Base-by-base conservation (phyloP, 768 basidiomycete genomes). In the Leccinum barrowsii region DNA sequence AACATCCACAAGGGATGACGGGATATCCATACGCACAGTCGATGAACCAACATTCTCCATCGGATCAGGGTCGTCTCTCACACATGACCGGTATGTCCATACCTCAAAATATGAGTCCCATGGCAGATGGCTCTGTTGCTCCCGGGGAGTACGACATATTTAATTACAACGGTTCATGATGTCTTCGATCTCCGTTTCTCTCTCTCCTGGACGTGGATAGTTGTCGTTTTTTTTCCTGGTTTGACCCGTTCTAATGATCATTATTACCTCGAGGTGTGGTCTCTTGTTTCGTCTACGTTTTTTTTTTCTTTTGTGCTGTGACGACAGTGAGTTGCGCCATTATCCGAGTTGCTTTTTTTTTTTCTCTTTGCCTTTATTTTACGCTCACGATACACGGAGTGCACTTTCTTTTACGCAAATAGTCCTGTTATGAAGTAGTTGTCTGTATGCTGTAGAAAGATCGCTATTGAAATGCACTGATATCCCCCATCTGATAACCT, bases 111-210 rank as follows among this genome's bases (percentile, higher is more conserved):
- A 76, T 76, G 60, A 73, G 68, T 55, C 74, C 77, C 57, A 70
- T 74, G 56, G 68, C 67, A 64, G 82, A 82, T 65, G 75, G 74
- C 65, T 69, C 73, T 55, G 74, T 73, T 50, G 54, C 59, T 56
- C 58, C 67, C 54, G 76, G 68, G 64, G 85, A 85, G 56, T 81
- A 82, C 63, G 84, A 85, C 61, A 72, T 84, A 60, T 83, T 85
- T 69, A 83, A 82, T 67, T 86, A 85, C 82, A 76, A 73, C 63
- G 75, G 76, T 56, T 77, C 71, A 76, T 74, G 69, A 68, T 59
- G 51, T 54, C 56, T 53, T 40, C 57, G 52, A 66, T 65, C 53
- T 26, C 44, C 24, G 50, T 58, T 59, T 60, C 54, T 40, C 37
- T 17, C 52, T 56, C 52, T 56, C 22, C 49, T 56, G 63, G 62